Evolutionary conservation across 768 basidiomycete species (phyloP), one percentile per base, ranked within the genome.

Genomic region (Pholiota molesta): DNA sequence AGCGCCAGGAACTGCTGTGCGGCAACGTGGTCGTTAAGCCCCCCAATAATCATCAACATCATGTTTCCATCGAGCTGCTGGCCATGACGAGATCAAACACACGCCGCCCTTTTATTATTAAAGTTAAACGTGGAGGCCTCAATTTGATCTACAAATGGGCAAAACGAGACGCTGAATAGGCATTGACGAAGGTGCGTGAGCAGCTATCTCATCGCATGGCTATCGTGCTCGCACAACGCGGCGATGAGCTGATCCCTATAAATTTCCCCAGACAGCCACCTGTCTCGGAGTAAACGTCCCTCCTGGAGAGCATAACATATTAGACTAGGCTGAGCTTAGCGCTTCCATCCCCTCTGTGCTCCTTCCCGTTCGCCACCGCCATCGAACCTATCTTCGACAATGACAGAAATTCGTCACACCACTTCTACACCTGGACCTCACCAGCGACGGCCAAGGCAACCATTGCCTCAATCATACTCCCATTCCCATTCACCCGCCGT

Each of bases 141-240:
- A 55, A 63, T 45, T 45, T 52, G 59, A 55, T 53, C 28, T 26
- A 19, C 39, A 47, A 42, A n/a, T 26, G 52, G 45, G 29, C 26
- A 44, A 7, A 33, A 26, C 17, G 40, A 33, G 57, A 40, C 26
- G 52, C 47, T 54, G 60, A 40, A 61, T 49, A n/a, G 33, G 37
- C 33, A 45, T 17, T 60, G 26, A 29, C 39, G n/a, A 51, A 67
- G 60, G 51, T 37, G 66, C 35, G 55, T 62, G 51, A 28, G 40
- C 52, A 45, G 55, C 54, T 26, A 49, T 55, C 56, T 69, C 65
- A 65, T 69, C 63, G 72, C 75, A 65, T 76, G 78, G 62, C 60
- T 66, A 75, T 75, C 77, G 75, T 72, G 77, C 73, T 68, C 66
- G 65, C 49, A 39, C 65, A 65, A 70, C 40, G 63, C 42, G 65